phyloP scores from a whole-genome alignment of 202 grass and related monocot species.

The Musa balbisiana region DNA sequence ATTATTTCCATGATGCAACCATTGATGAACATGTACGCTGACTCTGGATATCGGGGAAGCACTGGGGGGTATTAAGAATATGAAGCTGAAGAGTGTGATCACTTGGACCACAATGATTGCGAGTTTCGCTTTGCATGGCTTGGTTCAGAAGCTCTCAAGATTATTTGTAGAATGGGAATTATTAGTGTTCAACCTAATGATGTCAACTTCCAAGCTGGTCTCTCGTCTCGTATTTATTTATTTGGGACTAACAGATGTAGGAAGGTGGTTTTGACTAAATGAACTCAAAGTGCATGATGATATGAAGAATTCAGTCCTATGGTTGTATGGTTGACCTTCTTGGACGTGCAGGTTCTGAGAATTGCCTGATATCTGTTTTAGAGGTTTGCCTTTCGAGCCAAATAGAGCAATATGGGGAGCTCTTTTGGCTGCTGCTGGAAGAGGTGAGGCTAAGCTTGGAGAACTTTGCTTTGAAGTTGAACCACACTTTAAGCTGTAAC shows the following conservation, averaged over 20 bases:
- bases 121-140: conserved; percentile 56
- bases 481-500: conserved; percentile 48
- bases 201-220: conserved; percentile 52
- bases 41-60: conserved; percentile 48
- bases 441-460: conserved; percentile 44
- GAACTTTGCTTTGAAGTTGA: conserved; percentile 56
- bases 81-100: conserved; percentile 45
- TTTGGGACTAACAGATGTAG: conserved; percentile 39
- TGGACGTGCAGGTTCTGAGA: conserved; percentile 42
- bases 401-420: conserved; percentile 65
- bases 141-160: conserved; percentile 41
- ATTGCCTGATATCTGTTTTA: conserved; percentile 42
- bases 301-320: conserved; percentile 48
- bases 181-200: conserved; percentile 44
- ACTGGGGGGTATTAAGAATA: conserved; percentile 46
- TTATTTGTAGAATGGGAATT: conserved; percentile 49
- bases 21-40: conserved; percentile 59
- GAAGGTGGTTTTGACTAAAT: conserved; percentile 47
- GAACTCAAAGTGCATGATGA: conserved; percentile 39
- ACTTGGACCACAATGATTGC: conserved; percentile 59
- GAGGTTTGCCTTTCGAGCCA: conserved; percentile 55
- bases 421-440: conserved; percentile 64
- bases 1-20: conserved; percentile 46
- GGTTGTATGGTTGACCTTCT: conserved; percentile 69
- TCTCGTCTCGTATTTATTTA: conserved; percentile 42